Base-by-base conservation (phyloP, 108 stramenopile species). In the Bacterosira constricta region DNA sequence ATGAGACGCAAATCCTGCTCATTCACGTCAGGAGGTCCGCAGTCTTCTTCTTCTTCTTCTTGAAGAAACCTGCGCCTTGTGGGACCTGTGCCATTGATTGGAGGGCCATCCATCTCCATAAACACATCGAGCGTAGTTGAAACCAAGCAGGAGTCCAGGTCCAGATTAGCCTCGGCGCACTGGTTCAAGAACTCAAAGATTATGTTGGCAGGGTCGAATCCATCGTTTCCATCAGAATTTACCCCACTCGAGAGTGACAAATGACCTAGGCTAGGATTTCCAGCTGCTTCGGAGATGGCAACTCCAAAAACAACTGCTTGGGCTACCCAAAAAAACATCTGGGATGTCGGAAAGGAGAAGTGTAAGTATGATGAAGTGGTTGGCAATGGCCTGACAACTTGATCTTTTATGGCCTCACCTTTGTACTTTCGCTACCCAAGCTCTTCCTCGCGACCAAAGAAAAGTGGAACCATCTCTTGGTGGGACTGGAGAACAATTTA, bases 71-170 rank as follows among this genome's bases (percentile, higher is more conserved):
- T 36, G 25, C 17, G 46, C 29, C 45, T 34, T 26, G 25, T 0
- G 1, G 46, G 27, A 66, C 23, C 11, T 2, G 31, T 17, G 18
- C 6, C 25, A 23, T 32, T 56, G n/a, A n/a, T n/a, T n/a, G n/a
- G n/a, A n/a, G n/a, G n/a, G 29, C 1, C 26, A 26, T 45, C 62
- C 60, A 37, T 53, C 6, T 20, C 52, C 53, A 55, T 56, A 23
- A 73, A 44, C 9, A 62, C 41, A n/a, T 34, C 41, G 8, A 63
- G 17, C 17, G 71, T 63, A 31, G 29, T 55, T 6, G 62, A 56
- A 20, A 73, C 53, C 29, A 73, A 39, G 32, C 71, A 73, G 6
- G 62, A 31, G 11, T 73, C 71, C 21, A 32, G 63, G 41, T 64
- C 71, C 25, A 73, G 20, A n/a, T 45, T 34, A n/a, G 59, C 62